Base-by-base conservation (phyloP, 257 asterid species). In the Nicotiana noctiflora region DNA sequence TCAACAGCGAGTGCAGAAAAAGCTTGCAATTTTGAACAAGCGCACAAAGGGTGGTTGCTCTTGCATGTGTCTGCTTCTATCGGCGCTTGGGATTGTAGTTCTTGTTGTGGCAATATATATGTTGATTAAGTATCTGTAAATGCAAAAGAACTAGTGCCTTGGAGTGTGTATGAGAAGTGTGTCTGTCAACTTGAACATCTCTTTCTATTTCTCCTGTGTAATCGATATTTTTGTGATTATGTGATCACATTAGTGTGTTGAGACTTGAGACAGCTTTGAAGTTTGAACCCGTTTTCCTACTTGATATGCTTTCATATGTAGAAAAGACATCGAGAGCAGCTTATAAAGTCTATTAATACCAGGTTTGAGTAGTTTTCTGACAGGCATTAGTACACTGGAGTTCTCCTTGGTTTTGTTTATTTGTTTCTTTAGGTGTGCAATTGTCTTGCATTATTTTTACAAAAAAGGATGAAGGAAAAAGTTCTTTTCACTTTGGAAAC, bases 1-100 rank as follows among this genome's bases (percentile, higher is more conserved):
- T 70, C 14, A 84, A 79, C 91, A 94, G 96, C 82, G 93, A 81
- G 93, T 92, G 67, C 98, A 91, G 81, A 93, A 53, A 89, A 89
- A 86, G 90, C 98, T 94, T 68, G 96, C 96, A 34, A 86, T 86
- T 37, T 72, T 94, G 89, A 94, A 89, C 81, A 92, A 91, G 79
- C 90, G 92, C 57, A 90, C 97, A 2, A 92, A 90, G 87, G 98
- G 96, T 59, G 97, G 97, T 80, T 96, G 99, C 91, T 89, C 99
- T 75, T 96, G 98, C 94, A 60, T 91, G 88, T 67, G 90, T 83
- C 80, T 96, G 89, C 88, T 90, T 64, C 59, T 90, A 32, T 84
- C 97, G 11, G 94, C 91, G 9, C 68, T 94, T 2, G 99, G 97
- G 76, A 93, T 96, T 53, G 87, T 90, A 31, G 82, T 80, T 61